Base-by-base conservation (phyloP, 2,329 filamentous ascomycete species). In the Hypoxylon sp. region DNA sequence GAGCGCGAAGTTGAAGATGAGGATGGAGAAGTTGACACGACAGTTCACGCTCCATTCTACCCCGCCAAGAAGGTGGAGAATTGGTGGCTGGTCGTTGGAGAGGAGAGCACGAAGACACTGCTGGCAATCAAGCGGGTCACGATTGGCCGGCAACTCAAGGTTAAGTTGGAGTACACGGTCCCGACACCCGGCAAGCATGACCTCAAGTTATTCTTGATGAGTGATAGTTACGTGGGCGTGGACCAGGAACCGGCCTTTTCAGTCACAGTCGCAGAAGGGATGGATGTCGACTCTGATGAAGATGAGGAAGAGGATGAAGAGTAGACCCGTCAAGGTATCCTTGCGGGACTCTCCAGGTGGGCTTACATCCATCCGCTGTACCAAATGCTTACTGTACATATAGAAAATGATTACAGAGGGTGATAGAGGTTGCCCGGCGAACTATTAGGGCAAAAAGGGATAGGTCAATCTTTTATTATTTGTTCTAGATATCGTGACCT, bases 1-100 rank as follows among this genome's bases (percentile, higher is more conserved):
- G 90, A 93, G 74, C 92, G 96, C 33, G 94, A 97, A 75, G 83
- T 95, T 4, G 91, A 90, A n/a, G 88, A 91, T 58, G 88, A 89
- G 58, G 84, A 85, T 11, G 84, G 88, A 22, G 91, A 93, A 71
- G 87, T 92, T 14, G 94, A 98, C 78, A 88, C 91, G 1, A 91
- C 90, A 1, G 97, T 98, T 1, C 94, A 98, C 78, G 94, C 95
- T 56, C 96, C 96, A 0, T 99, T 98, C 85, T 99, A 96, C 79
- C 94, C 96, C 0, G 85, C 81, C 54, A 91, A 92, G 80, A 99
- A 99, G 86, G 91, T 93, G 84, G 96, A 99, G 86, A 97, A 96
- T 78, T 99, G 94, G 94, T 99, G 96, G 96, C 83, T 99, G 62
- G 93, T 99, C 19, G 93, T 99, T 35, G 95, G 94, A 31, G 94